Evolutionary conservation across 345 rosid species (phyloP), one percentile per base, ranked within the genome.

Genomic region (Eucalyptus microcorys): DNA sequence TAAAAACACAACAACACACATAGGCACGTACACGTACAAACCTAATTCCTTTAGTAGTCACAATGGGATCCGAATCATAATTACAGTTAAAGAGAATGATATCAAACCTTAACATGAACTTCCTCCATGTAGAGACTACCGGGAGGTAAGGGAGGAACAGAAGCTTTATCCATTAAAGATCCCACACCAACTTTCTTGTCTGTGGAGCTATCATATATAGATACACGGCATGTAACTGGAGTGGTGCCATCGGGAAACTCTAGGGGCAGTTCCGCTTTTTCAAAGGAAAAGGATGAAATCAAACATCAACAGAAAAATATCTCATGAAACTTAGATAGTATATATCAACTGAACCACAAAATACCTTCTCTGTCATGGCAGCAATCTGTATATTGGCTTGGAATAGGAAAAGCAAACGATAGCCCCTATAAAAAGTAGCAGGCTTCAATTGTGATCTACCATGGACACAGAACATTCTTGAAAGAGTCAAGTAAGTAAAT

Each of bases 211-310:
- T 97, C 96, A 90, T 96, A 98, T 90, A 98, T 92, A 83, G 97
- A 98, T 83, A 97, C 97, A 61, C 99, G 98, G 68, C 99, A 96
- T 83, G 99, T 95, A 66, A 98, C 99, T 86, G 99, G 99, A 40
- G 99, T 97, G 30, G 99, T 98, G 53, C 99, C 99, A 93, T 97
- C 98, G 14, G 99, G 98, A 92, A 98, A 97, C 95, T 98, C 99
- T 90, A 97, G 91, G 11, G 99, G 99, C 80, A 97, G 90, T 92
- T 95, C 99, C 92, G 96, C 99, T 98, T 32, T 87, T 91, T 88
- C 89, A 90, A 57, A 68, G 87, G 66, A 87, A 30, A 87, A 71
- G 80, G 34, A 80, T 32, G 59, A 45, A 86, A 89, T 79, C 48
- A 61, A 90, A 87, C 32, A 48, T 68, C 37, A 88, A 88, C n/a